Evolutionary conservation across 1,284 basidiomycete genomes (phyloP).

Genomic region (Ganoderma lucidum): DNA sequence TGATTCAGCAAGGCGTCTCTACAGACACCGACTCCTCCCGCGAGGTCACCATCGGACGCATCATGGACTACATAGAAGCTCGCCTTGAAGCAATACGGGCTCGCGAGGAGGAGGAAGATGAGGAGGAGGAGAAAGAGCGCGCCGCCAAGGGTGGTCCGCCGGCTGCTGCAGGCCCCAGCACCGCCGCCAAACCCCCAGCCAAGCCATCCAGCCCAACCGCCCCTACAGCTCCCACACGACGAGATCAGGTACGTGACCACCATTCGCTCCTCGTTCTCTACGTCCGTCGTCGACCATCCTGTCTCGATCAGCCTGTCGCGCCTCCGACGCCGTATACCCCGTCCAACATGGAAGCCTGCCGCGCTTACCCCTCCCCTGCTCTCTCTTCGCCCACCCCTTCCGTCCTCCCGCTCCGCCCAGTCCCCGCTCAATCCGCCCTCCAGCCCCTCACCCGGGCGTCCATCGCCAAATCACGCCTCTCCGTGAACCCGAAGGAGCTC

Average conservation of each 20-base stretch:
- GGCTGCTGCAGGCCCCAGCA: slow-evolving; percentile 30
- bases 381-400: slow-evolving; percentile 46
- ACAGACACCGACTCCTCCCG: slow-evolving; percentile 45
- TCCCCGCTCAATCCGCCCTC: slow-evolving; percentile 20
- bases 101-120: slow-evolving; percentile 79
- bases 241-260: slow-evolving; percentile 23
- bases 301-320: slow-evolving; percentile 28
- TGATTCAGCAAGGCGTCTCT: slow-evolving; percentile 79
- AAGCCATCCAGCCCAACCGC: slow-evolving; percentile 26
- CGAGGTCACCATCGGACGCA: slow-evolving; percentile 71
- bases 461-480: slow-evolving; percentile 34
- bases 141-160: slow-evolving; percentile 26
- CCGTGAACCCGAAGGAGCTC: slow-evolving; percentile 33
- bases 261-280: not conserved
- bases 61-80: slow-evolving; percentile 78
- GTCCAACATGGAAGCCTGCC: slow-evolving; percentile 30
- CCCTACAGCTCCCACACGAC: slow-evolving; percentile 11
- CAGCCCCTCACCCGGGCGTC: slow-evolving; percentile 25
- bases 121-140: slow-evolving; percentile 71
- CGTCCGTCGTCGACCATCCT: slow-evolving; percentile 12
- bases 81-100: slow-evolving; percentile 71
- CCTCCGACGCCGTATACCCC: slow-evolving; percentile 40
- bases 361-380: slow-evolving; percentile 33
- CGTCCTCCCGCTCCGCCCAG: slow-evolving; percentile 29
- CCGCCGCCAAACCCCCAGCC: slow-evolving; percentile 23